Percentiles rank a stretch among this genome's conserved stretches.
phyloP scores from a whole-genome alignment of 2,329 filamentous ascomycete species.

The Ophiostoma fasciatum region DNA sequence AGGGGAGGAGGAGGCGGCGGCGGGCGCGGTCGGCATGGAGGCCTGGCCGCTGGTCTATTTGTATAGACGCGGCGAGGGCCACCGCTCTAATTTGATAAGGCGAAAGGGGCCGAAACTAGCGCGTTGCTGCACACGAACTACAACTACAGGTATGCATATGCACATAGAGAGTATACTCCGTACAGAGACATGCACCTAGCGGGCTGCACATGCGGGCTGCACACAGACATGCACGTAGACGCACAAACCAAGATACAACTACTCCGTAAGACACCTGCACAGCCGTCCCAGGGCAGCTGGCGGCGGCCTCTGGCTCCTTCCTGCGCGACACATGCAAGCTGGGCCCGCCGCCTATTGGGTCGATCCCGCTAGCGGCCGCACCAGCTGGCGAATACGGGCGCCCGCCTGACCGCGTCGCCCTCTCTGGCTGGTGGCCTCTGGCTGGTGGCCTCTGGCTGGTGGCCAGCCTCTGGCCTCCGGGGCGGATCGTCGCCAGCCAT shows the following conservation, averaged over 20 bases:
- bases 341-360: constrained; percentile 9
- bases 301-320: too few relatives aligned
- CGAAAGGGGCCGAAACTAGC: too few relatives aligned
- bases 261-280: background rate
- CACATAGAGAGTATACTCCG: background rate
- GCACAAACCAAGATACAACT: background rate
- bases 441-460: too few relatives aligned
- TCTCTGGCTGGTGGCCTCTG: too few relatives aligned
- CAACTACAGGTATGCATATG: background rate
- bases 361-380: constrained; percentile 6
- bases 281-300: background rate
- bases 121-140: too few relatives aligned
- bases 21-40: too few relatives aligned
- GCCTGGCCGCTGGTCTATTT: too few relatives aligned
- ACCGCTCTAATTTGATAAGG: background rate
- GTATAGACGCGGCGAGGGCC: background rate
- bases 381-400: constrained; percentile 1
- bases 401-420: too few relatives aligned
- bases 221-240: background rate
- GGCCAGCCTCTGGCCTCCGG: too few relatives aligned
- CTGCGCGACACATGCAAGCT: constrained; percentile 8
- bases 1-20: too few relatives aligned
- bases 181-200: background rate
- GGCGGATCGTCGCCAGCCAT: too few relatives aligned
- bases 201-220: background rate